phyloP scores from a whole-genome alignment of 176 grass and related monocot genomes.

The Typha latifolia region DNA sequence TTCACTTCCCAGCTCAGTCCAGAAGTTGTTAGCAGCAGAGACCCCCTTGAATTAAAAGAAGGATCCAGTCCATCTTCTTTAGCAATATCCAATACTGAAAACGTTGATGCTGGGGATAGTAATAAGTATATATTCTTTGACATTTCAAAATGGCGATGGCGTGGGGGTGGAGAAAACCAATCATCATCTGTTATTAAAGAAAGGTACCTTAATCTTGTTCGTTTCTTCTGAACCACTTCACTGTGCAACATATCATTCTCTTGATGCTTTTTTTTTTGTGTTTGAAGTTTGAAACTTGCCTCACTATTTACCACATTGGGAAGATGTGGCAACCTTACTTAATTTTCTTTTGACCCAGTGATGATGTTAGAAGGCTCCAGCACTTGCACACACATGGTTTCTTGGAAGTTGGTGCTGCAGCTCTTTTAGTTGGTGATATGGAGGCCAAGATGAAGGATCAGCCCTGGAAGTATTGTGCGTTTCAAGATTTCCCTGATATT shows the following conservation, averaged over 20 bases:
- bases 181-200: conserved; percentile 42
- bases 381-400: conserved; percentile 52
- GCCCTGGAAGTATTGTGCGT: conserved; percentile 51
- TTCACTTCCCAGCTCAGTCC: conserved; percentile 60
- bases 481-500: conserved; percentile 82
- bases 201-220: conserved; percentile 32
- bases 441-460: conserved; percentile 65
- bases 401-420: conserved; percentile 80
- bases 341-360: conserved; percentile 30
- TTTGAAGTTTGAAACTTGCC: neutral
- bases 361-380: conserved; percentile 41
- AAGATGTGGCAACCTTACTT: conserved; percentile 3
- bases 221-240: no score
- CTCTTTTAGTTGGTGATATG: conserved; percentile 84
- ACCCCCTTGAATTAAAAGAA: conserved; percentile 61
- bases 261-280: neutral
- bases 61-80: conserved; percentile 36
- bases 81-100: conserved; percentile 41
- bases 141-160: conserved; percentile 90
- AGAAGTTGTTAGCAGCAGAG: conserved; percentile 51
- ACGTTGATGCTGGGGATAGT: conserved; percentile 42
- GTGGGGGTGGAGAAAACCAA: conserved; percentile 39
- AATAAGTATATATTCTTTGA: conserved; percentile 82
- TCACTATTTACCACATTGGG: neutral
- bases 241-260: neutral